A percentile compares a stretch with the other conserved stretches of the same genome.
phyloP scores from a whole-genome alignment of 2,329 filamentous ascomycete species.

The Magnaporthiopsis incrustans region DNA sequence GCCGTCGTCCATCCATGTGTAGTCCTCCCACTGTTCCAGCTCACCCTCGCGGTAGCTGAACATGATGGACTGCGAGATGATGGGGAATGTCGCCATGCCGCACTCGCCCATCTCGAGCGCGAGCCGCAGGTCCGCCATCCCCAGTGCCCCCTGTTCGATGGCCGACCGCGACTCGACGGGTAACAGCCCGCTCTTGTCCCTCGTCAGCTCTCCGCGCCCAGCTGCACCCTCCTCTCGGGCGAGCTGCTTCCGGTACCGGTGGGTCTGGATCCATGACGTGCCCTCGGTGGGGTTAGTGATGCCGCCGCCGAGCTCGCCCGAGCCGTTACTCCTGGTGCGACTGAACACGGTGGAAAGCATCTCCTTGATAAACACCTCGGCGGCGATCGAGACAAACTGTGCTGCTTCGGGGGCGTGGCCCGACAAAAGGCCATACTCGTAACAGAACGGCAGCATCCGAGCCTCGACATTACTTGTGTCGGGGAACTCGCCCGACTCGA shows the following conservation, averaged over 20 bases:
- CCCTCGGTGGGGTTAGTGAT: conserved; percentile 31
- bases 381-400: conserved; percentile 56
- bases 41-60: conserved; percentile 69
- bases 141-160: conserved; percentile 61
- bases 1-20: conserved; percentile 41
- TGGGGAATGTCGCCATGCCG: conserved; percentile 69
- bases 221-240: conserved; percentile 67
- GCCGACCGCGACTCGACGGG: conserved; percentile 75
- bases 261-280: conserved; percentile 67
- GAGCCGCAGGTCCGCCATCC: conserved; percentile 70
- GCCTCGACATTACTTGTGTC: conserved; percentile 55
- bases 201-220: conserved; percentile 62
- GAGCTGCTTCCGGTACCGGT: conserved; percentile 67
- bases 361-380: conserved; percentile 61
- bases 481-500: conserved; percentile 63
- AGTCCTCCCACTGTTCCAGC: conserved; percentile 58
- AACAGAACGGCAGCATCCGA: conserved; percentile 61
- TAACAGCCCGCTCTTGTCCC: conserved; percentile 69
- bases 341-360: conserved; percentile 55
- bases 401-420: conserved; percentile 54
- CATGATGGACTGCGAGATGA: conserved; percentile 62
- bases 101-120: conserved; percentile 68
- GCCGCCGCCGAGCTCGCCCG: conserved; percentile 56
- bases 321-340: conserved; percentile 56
- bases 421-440: conserved; percentile 53